A percentile compares a stretch with the other conserved stretches of the same genome.
These are phyloP conservation scores for Leucocoprinus leucothites DNA, from an alignment of 768 basidiomycete genomes.

Conservation along the genomic window DNA sequence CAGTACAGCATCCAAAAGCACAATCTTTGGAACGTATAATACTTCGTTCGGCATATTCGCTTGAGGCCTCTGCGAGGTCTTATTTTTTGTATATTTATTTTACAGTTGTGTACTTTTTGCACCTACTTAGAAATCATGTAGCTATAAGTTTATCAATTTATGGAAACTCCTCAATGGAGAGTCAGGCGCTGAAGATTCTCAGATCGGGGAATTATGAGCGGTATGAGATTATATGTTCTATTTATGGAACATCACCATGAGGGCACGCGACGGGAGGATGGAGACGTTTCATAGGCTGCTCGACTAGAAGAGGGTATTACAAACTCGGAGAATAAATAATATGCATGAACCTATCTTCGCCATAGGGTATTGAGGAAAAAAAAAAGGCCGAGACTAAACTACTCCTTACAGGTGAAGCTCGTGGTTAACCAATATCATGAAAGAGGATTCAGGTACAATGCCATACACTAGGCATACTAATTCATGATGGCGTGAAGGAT, in stretches of 20 bases:
- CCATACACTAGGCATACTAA: background rate
- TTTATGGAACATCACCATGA: background rate
- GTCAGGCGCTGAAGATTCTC: background rate
- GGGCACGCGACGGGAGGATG: no score
- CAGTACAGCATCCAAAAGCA: no score
- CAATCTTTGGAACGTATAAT: background rate
- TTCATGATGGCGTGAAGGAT: background rate
- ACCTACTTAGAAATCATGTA: background rate
- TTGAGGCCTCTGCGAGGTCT: constrained; percentile 2
- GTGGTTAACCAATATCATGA: background rate
- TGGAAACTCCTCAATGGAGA: background rate
- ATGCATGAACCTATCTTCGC: no score
- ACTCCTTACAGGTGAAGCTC: background rate
- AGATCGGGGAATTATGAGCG: background rate
- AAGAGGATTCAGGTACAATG: background rate
- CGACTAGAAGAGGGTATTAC: background rate
- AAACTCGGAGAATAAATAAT: no score
- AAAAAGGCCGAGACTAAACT: no score
- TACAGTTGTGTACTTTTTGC: background rate
- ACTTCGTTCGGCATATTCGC: background rate
- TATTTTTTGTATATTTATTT: background rate
- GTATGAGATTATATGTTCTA: background rate
- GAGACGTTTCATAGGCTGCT: background rate
- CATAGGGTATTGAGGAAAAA: no score
- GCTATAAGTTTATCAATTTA: background rate